phyloP scores from a whole-genome alignment of 345 rosid species.

The Sisymbrium irio region DNA sequence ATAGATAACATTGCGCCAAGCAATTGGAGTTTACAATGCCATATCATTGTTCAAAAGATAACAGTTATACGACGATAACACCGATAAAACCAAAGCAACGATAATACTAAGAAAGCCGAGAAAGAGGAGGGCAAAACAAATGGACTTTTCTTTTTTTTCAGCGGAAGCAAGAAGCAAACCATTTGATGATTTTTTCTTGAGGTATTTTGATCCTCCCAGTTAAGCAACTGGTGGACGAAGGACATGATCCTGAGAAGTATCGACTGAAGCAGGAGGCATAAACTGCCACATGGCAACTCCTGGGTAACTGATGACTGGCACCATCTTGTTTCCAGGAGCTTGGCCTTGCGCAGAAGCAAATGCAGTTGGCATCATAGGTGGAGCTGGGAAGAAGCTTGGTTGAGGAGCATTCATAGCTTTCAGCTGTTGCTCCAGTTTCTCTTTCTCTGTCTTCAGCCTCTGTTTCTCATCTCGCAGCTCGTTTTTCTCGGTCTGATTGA shows the following conservation, averaged over 20 bases:
- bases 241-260: slow-evolving; percentile 95
- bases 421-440: slow-evolving; percentile 65
- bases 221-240: slow-evolving; percentile 92
- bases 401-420: slow-evolving; percentile 61
- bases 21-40: slow-evolving; percentile 33
- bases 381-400: slow-evolving; percentile 65
- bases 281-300: slow-evolving; percentile 99
- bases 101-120: slow-evolving; percentile 36
- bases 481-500: slow-evolving; percentile 75
- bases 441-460: slow-evolving; percentile 85
- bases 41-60: slow-evolving; percentile 40
- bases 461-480: slow-evolving; percentile 88
- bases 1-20: slow-evolving; percentile 32
- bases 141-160: slow-evolving; percentile 34
- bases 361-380: slow-evolving; percentile 68
- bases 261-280: slow-evolving; percentile 93
- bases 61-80: slow-evolving; percentile 40
- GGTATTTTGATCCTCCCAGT: slow-evolving; percentile 12
- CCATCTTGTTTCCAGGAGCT: slow-evolving; percentile 85
- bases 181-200: slow-evolving; percentile 29
- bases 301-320: slow-evolving; percentile 85
- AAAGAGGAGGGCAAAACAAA: slow-evolving; percentile 41
- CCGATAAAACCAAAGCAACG: slow-evolving; percentile 34
- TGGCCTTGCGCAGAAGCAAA: slow-evolving; percentile 74
- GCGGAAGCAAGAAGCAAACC: slow-evolving; percentile 42